Percentiles rank a stretch among this genome's conserved stretches.
Conservation (phyloP, 768 basidiomycete genomes). For the Hypsizygus marmoreus region DNA sequence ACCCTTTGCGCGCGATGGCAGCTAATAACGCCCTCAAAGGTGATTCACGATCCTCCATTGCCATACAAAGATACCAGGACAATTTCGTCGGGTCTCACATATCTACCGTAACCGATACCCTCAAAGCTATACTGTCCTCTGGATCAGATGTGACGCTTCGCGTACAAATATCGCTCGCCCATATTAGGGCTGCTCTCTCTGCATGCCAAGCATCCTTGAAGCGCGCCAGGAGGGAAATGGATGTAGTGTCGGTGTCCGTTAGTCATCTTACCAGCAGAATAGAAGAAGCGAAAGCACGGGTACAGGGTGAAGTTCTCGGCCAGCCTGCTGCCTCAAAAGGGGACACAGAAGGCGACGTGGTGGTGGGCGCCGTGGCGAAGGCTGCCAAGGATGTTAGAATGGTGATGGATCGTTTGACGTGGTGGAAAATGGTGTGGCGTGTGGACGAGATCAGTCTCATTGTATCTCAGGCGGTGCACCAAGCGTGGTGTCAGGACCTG, state of each 20-base stretch:
- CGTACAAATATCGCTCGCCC: conserved; percentile 37
- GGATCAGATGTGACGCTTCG: conserved; percentile 26
- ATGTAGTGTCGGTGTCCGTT: conserved; percentile 34
- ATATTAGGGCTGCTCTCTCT: conserved; percentile 40
- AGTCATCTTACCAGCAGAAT: conserved; percentile 38
- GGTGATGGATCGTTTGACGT: conserved; percentile 44
- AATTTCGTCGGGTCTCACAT: conserved; percentile 62
- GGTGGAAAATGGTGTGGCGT: conserved; percentile 47
- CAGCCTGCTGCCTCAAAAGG: conserved; percentile 7
- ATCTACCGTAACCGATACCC: conserved; percentile 43
- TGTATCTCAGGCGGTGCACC: conserved; percentile 37
- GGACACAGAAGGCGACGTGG: conserved; percentile 25
- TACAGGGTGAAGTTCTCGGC: conserved; percentile 41
- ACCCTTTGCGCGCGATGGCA: conserved; percentile 58
- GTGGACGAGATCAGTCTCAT: conserved; percentile 48
- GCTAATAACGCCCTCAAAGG: conserved; percentile 53
- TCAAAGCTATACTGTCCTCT: conserved; percentile 30
- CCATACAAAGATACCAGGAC: conserved; percentile 67
- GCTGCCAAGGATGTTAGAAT: conserved; percentile 39
- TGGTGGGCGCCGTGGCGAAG: conserved; percentile 36
- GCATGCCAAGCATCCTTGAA: conserved; percentile 35
- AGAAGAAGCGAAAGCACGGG: conserved; percentile 38
- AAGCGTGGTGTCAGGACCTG: conserved; percentile 46
- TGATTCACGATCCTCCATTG: conserved; percentile 44
- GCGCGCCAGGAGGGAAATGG: conserved; percentile 31